phyloP scores from a whole-genome alignment of 768 basidiomycete species.

The Tephrocybe sp. region DNA sequence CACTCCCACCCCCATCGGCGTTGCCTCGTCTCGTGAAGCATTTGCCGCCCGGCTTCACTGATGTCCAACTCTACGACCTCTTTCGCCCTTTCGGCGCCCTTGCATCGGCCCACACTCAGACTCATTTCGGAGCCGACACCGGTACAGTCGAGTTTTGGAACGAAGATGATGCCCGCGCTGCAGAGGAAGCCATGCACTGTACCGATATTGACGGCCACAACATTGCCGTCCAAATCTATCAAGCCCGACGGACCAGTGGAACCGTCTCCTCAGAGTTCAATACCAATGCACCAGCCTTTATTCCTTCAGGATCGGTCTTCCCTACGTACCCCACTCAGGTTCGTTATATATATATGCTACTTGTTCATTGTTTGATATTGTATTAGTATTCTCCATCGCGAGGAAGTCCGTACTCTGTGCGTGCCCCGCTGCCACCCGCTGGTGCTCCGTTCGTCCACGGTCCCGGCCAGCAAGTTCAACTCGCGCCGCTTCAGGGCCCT shows the following conservation, averaged over 20 bases:
- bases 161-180: constrained; percentile 78
- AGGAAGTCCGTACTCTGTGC: constrained; percentile 46
- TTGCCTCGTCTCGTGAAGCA: constrained; percentile 83
- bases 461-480: constrained; percentile 88
- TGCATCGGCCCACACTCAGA: constrained; percentile 72
- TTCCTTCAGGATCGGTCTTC: constrained; percentile 67
- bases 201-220: constrained; percentile 82
- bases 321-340: constrained; percentile 63
- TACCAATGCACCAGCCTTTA: constrained; percentile 71
- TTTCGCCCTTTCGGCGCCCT: constrained; percentile 85
- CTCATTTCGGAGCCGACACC: constrained; percentile 75
- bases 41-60: constrained; percentile 66
- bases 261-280: constrained; percentile 64
- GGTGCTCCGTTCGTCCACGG: constrained; percentile 72
- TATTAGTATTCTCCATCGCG: constrained; percentile 66
- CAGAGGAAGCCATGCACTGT: constrained; percentile 83
- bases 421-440: constrained; percentile 40
- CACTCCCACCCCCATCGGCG: constrained; percentile 75
- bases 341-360: constrained; percentile 10
- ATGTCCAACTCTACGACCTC: constrained; percentile 79
- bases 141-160: constrained; percentile 86
- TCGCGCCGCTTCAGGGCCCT: constrained; percentile 71
- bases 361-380: background rate
- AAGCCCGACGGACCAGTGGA: constrained; percentile 59
- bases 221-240: constrained; percentile 80